A percentile compares a stretch with the other conserved stretches of the same genome.
Evolutionary conservation across 805 yeast genomes (phyloP).

Genomic region (Millerozyma miso): DNA sequence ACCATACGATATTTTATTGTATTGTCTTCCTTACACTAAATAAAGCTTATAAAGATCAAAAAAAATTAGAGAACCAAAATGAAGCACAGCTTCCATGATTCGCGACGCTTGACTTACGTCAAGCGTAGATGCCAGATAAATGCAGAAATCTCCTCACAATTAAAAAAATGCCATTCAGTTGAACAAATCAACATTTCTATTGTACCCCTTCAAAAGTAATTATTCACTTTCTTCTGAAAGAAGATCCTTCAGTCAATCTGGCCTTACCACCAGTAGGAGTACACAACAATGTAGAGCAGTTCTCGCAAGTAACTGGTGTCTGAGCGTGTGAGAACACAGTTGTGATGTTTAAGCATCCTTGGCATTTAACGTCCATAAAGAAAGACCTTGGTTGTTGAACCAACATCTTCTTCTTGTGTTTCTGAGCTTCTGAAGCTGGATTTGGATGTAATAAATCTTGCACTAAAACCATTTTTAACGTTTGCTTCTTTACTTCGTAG

Average conservation of each 20-base stretch:
- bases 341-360: conserved; percentile 39
- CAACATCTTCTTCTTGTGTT: conserved; percentile 37
- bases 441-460: conserved; percentile 41
- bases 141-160: not conserved
- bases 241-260: conserved; percentile 39
- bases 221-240: conserved; percentile 37
- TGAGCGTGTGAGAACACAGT: conserved; percentile 41
- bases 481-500: not conserved
- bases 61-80: not conserved
- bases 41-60: not conserved
- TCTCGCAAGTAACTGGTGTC: conserved; percentile 40
- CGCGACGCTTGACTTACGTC: not conserved
- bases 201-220: not conserved
- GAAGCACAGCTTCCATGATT: not conserved
- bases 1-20: not conserved
- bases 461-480: conserved; percentile 33
- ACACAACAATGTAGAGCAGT: conserved; percentile 37
- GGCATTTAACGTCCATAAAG: conserved; percentile 42
- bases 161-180: not conserved
- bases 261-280: conserved; percentile 43
- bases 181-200: not conserved
- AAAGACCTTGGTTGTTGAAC: conserved; percentile 40
- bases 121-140: not conserved
- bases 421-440: conserved; percentile 34
- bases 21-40: not conserved